Base-by-base conservation (phyloP, 495 filamentous ascomycete species). In the Daldinia decipiens region DNA sequence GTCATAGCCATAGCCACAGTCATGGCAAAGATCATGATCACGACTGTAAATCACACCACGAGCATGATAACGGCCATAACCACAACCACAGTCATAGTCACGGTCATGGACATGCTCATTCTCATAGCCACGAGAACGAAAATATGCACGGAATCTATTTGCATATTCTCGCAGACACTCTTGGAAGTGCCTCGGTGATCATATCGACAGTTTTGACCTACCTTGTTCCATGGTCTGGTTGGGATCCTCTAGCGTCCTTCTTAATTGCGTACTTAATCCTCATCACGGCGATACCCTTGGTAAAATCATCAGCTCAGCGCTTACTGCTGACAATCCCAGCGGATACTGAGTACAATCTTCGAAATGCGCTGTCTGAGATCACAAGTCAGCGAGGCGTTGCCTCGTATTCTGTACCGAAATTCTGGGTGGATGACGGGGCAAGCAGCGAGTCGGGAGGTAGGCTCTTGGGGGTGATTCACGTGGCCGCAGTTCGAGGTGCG, bases 71-170 rank as follows among this genome's bases (percentile, higher is more conserved):
- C 57, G 59, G 29, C 8, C 64, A 74, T 5, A 68, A 68, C 7
- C 81, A 83, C 54, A 75, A 71, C 11, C 80, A 86, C 57, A 38
- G 58, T 9, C 78, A 84, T 31, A 59, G 65, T 9, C 83, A 84
- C 54, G 54, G 79, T 55, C 69, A 72, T 17, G 68, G 65, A 1
- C 80, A 80, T 62, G 74, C 72, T 24, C 81, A 83, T 53, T 74
- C 78, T 24, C 87, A 90, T 67, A 77, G 83, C 24, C 92, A 96
- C 77, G 92, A 92, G 60, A 97, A 96, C 77, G 96, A 99, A 73
- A 99, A 99, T 74, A 98, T 99, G 96, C 89, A 94, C 67, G 95
- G 95, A n/a, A 98, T 99, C 67, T 99, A 95, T 81, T 82, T 99
- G 8, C 95, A 99, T 74, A 92, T 99, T 60, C 83, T 98, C 4